Base-by-base conservation (phyloP, 2,329 filamentous ascomycete species). In the Colletotrichum chrysophilum region DNA sequence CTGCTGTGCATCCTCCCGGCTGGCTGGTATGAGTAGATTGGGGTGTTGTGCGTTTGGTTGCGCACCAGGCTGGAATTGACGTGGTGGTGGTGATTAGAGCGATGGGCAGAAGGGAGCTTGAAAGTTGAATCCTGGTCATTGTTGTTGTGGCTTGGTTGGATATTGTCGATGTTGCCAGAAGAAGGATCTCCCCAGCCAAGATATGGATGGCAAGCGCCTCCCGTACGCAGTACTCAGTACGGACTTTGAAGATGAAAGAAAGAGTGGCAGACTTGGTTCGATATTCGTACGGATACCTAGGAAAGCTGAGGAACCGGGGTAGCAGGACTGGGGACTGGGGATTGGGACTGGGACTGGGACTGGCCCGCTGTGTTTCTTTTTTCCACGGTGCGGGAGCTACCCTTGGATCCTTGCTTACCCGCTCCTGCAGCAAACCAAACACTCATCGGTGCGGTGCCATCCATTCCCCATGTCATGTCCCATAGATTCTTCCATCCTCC, bases 341-440 rank as follows among this genome's bases (percentile, higher is more conserved):
- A 28, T 26, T 60, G 26, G 24, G 26, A 28, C 9, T 24, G 21
- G 34, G 21, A 66, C 32, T 67, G 34, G 34, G 34, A 30, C 4
- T 26, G 66, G 34, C 71, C 73, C 72, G 72, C 55, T 56, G 62
- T 66, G 52, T 58, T 71, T 62, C 30, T 56, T 73, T 71, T 71
- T 73, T 61, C 18, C 36, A 58, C 67, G 72, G 48, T 74, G 76
- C 80, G 78, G 79, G 77, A 78, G 68, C 75, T 79, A 78, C 82
- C 80, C 83, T 80, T 83, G 82, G 76, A 80, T 82, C 80, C 83
- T 80, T 83, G 82, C 81, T 87, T 43, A 86, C 83, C 85, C 84
- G 84, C 83, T 83, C 83, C 82, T 87, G 85, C 85, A 86, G 82
- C 77, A 77, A 71, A 75, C 69, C 68, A 75, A 70, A 72, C 48